Evolutionary conservation across 2,329 filamentous ascomycete genomes (phyloP), one percentile per base, ranked within the genome.

Genomic region (Cercospora sojina): DNA sequence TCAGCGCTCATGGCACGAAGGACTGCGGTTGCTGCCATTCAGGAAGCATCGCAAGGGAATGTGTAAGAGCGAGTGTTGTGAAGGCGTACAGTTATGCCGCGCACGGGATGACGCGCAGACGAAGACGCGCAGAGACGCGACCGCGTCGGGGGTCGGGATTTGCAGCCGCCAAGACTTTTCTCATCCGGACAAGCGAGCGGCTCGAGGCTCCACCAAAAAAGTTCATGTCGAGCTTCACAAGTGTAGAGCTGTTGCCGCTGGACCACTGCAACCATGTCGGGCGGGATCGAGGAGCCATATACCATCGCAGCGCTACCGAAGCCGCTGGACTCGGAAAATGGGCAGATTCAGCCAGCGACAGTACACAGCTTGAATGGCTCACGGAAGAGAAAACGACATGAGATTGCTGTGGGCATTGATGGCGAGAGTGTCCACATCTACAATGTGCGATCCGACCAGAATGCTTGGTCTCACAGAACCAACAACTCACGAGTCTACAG

Each of bases 401-500:
- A 89, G 73, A 80, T 89, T 60, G 85, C 81, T 32, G 82, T 87
- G 20, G 85, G 82, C 1, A 79, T 88, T 13, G 86, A 89, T 74
- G 86, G 86, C 43, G 86, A 89, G 74, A 84, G 84, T 31, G 78
- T 89, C 59, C 87, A 85, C 69, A 83, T 89, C 38, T 88, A 88
- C 78, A 86, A 87, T 77, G 87, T 88, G 18, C 27, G 53, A 56
- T 56, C 9, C 9, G 3, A n/a, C 31, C 25, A 35, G 13, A 31
- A 20, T 8, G n/a, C 53, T 18, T 18, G 7, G 27, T 16, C 27
- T 31, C 8, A 51, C 25, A 23, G 20, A 31, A 43, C 3, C 25
- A 8, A 4, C 20, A 27, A 25, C 57, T 76, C 59, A 75, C 71
- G 29, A 16, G 18, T 16, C 8, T 31, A 10, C 65, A 89, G 87